Evolutionary conservation across 148 eudicot genomes (phyloP).

Genomic region (Persicaria maculosa): DNA sequence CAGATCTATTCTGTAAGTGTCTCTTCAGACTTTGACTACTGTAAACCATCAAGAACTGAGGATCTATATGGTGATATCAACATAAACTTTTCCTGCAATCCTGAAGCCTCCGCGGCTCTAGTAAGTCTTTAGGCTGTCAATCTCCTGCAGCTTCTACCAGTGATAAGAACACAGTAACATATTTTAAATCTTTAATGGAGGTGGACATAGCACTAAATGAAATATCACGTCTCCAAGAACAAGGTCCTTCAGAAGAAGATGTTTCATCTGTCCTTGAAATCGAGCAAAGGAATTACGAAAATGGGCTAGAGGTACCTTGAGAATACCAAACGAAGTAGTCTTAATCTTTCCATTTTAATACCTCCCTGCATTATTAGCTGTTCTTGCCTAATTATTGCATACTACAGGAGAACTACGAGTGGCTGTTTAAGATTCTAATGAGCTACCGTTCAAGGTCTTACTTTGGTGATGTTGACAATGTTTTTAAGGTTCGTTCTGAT

Average conservation of each 20-base stretch:
- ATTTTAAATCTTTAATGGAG: conserved; percentile 19
- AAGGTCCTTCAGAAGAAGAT: conserved; percentile 78
- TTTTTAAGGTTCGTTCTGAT: conserved; percentile 43
- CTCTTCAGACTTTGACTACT: not conserved
- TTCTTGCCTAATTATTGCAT: not conserved
- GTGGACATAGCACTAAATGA: conserved; percentile 28
- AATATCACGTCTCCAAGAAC: conserved; percentile 47
- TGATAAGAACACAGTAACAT: not conserved
- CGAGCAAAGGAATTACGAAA: conserved; percentile 85
- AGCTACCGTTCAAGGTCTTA: conserved; percentile 74
- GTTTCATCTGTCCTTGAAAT: conserved; percentile 72
- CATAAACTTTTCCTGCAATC: not conserved
- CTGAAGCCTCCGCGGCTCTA: not conserved
- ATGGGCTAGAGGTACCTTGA: conserved; percentile 61
- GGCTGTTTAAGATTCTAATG: conserved; percentile 66
- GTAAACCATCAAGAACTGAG: not conserved
- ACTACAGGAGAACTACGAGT: conserved; percentile 57
- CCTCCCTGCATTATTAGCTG: not conserved
- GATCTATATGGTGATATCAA: not conserved
- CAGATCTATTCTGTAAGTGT: conserved; percentile 1
- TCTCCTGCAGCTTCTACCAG: not conserved
- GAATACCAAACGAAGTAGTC: too few relatives aligned
- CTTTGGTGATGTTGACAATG: conserved; percentile 46
- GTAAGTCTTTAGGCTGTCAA: not conserved
- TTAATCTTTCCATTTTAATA: not conserved